Evolutionary conservation across 768 basidiomycete species (phyloP), one percentile per base, ranked within the genome.

Genomic region (Cystofilobasidium macerans): DNA sequence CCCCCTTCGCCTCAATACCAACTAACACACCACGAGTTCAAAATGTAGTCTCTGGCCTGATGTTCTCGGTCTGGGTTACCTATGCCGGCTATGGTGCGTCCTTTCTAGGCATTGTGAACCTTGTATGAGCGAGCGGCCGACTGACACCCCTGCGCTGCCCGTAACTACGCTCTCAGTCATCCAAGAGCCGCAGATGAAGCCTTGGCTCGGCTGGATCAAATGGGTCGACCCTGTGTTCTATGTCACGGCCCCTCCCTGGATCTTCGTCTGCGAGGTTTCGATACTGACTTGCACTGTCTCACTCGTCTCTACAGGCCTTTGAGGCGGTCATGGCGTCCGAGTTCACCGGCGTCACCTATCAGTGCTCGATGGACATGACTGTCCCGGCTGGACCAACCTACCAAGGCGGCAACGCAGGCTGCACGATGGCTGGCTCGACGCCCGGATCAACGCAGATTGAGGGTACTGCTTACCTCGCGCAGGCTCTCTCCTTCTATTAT

Each of bases 231-330:
- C n/a, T n/a, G n/a, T n/a, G n/a, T n/a, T n/a, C n/a, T n/a, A n/a
- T n/a, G n/a, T n/a, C n/a, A n/a, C n/a, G n/a, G n/a, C n/a, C n/a
- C n/a, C n/a, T n/a, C n/a, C n/a, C n/a, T n/a, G n/a, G n/a, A n/a
- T n/a, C n/a, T n/a, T n/a, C n/a, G n/a, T n/a, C n/a, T n/a, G n/a
- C n/a, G n/a, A n/a, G n/a, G n/a, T n/a, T n/a, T n/a, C n/a, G n/a
- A n/a, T n/a, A n/a, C n/a, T n/a, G n/a, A n/a, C n/a, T n/a, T n/a
- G n/a, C n/a, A n/a, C n/a, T n/a, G n/a, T n/a, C n/a, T n/a, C n/a
- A n/a, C n/a, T n/a, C n/a, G n/a, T n/a, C n/a, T 61, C 76, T 82
- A 1, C 90, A 88, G 45, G 62, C 62, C 4, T 45, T 64, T 36
- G 62, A 64, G 33, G 53, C 62, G 30, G 51, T 64, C 13, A 33